phyloP scores from a whole-genome alignment of 306 rosid species.

The Macrotyloma uniflorum region DNA sequence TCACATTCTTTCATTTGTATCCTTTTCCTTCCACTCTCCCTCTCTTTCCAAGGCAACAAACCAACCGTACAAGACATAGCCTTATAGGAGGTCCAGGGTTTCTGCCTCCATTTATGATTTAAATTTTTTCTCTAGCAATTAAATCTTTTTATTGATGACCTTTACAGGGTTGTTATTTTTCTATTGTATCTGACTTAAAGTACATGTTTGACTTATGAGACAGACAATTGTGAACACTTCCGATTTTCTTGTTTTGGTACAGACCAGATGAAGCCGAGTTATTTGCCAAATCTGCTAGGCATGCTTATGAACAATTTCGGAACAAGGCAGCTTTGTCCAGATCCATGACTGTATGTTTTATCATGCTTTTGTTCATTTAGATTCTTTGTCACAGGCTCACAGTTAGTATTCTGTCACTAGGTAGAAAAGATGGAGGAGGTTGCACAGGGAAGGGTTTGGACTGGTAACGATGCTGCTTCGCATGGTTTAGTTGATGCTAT shows the following conservation, averaged over 20 bases:
- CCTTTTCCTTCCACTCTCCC: too few relatives aligned
- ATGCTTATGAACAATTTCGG: slow-evolving; percentile 78
- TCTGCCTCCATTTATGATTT: neutral
- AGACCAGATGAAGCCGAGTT: slow-evolving; percentile 94
- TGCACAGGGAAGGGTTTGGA: slow-evolving; percentile 97
- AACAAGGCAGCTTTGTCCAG: slow-evolving; percentile 94
- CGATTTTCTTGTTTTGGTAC: slow-evolving; percentile 18
- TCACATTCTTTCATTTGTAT: too few relatives aligned
- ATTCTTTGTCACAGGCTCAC: slow-evolving; percentile 17
- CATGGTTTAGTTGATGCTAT: slow-evolving; percentile 87
- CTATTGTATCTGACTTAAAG: slow-evolving; percentile 7
- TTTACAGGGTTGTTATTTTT: slow-evolving; percentile 1
- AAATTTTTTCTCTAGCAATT: neutral
- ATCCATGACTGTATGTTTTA: slow-evolving; percentile 73
- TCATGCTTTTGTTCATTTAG: neutral
- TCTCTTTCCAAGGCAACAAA: too few relatives aligned
- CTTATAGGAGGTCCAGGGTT: neutral
- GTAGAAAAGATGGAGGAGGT: slow-evolving; percentile 88
- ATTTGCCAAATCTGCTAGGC: slow-evolving; percentile 77
- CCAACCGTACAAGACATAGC: neutral
- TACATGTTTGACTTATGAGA: slow-evolving; percentile 11
- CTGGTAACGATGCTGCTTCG: slow-evolving; percentile 81
- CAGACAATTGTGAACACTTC: neutral
- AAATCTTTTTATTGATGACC: neutral
- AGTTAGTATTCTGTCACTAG: slow-evolving; percentile 46